Conservation (phyloP, 2,329 filamentous ascomycete genomes). For the Fusarium buxicola region DNA sequence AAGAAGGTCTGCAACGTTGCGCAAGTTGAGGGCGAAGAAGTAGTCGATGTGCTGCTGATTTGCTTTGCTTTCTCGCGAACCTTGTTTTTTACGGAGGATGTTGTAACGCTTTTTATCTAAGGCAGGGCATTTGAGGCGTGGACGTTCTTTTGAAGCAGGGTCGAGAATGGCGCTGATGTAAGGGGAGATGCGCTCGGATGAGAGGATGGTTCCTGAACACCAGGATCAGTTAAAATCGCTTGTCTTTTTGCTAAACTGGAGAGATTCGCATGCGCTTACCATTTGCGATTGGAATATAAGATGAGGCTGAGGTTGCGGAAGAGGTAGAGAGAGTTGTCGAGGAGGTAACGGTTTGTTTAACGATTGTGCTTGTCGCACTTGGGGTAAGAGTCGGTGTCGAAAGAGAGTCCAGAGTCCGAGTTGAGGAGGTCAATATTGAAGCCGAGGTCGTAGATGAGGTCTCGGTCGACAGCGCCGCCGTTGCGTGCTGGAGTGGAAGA, state of each 20-base stretch:
- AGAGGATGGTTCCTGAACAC: slow-evolving; percentile 50
- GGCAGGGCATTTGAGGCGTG: slow-evolving; percentile 47
- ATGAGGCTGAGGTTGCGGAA: background rate
- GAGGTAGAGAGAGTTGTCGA: background rate
- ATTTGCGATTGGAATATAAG: slow-evolving; percentile 13
- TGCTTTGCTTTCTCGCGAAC: background rate
- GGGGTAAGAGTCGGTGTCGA: slow-evolving; percentile 12
- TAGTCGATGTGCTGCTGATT: slow-evolving; percentile 47
- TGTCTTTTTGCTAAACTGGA: background rate
- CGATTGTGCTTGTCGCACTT: slow-evolving; percentile 8
- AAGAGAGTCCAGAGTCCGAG: background rate
- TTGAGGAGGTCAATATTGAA: background rate
- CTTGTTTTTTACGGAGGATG: slow-evolving; percentile 27
- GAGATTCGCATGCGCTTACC: background rate
- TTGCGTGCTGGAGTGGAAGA: slow-evolving; percentile 24
- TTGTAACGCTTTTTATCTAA: slow-evolving; percentile 40
- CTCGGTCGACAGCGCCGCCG: background rate
- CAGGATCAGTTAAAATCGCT: background rate
- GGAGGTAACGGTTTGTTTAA: background rate
- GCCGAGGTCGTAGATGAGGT: background rate
- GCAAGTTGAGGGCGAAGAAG: slow-evolving; percentile 68
- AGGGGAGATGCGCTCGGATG: slow-evolving; percentile 33
- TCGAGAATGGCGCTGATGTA: slow-evolving; percentile 50
- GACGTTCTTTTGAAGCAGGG: slow-evolving; percentile 39
- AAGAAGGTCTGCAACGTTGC: slow-evolving; percentile 58